A percentile compares a stretch with the other conserved stretches of the same genome.
Conservation (phyloP, 495 filamentous ascomycete species). For the Cladorrhinum samala region DNA sequence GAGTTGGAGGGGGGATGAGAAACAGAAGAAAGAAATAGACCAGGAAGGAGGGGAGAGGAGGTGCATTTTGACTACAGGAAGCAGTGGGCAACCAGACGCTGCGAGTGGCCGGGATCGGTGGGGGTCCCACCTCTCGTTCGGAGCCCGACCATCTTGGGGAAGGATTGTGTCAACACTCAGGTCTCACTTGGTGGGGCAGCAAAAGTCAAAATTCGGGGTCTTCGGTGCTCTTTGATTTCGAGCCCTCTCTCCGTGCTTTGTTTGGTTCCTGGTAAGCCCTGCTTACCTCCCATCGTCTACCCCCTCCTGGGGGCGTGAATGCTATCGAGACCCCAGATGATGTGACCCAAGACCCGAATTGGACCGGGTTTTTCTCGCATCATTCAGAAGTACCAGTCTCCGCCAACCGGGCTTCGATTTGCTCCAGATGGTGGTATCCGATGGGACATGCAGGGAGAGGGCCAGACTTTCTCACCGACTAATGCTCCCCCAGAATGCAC, state of each 20-base stretch:
- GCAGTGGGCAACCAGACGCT: background rate
- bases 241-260: background rate
- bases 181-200: slow-evolving; percentile 4
- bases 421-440: background rate
- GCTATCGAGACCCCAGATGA: slow-evolving; percentile 16
- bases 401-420: slow-evolving; percentile 13
- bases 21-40: slow-evolving; percentile 9
- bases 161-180: background rate
- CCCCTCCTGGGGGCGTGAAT: background rate
- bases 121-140: slow-evolving; percentile 17
- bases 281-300: slow-evolving; percentile 2
- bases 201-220: slow-evolving; percentile 1
- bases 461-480: background rate
- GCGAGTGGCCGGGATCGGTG: slow-evolving; percentile 19
- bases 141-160: slow-evolving; percentile 15
- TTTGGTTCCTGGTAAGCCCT: slow-evolving; percentile 4
- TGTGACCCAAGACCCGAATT: slow-evolving; percentile 15
- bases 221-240: background rate
- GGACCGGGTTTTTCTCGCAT: slow-evolving; percentile 10
- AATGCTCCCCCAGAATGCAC: background rate
- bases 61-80: slow-evolving; percentile 5
- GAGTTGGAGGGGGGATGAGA: slow-evolving; percentile 5
- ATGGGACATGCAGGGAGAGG: slow-evolving; percentile 3
- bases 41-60: slow-evolving; percentile 9
- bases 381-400: slow-evolving; percentile 7